phyloP scores from a whole-genome alignment of 208 protist genomes.

The Strigomonas culicis region DNA sequence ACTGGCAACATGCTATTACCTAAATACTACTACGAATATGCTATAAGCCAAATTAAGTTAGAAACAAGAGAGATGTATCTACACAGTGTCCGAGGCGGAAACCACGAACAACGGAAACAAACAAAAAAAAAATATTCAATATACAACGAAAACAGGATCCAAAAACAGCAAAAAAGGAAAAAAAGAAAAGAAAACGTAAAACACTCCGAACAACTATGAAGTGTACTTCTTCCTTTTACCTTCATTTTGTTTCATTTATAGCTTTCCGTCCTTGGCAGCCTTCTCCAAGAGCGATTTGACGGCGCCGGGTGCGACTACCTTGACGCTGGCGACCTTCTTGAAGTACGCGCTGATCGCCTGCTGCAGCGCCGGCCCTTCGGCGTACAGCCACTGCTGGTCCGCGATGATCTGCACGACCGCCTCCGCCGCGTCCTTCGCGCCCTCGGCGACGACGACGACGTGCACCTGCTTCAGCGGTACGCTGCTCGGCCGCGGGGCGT shows the following conservation, averaged over 20 bases:
- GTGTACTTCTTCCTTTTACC: not conserved
- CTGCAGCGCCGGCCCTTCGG: slow-evolving; percentile 51
- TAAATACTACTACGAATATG: too few species aligned
- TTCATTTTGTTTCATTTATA: slow-evolving; percentile 10
- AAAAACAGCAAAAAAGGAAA: slow-evolving; percentile 13
- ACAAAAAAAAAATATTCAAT: slow-evolving; percentile 5
- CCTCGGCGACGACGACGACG: slow-evolving; percentile 61
- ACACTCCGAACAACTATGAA: not conserved
- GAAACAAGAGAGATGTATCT: too few species aligned
- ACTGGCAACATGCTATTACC: too few species aligned
- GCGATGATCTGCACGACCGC: slow-evolving; percentile 44
- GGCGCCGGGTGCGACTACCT: slow-evolving; percentile 32
- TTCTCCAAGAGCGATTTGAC: slow-evolving; percentile 36
- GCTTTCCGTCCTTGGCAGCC: slow-evolving; percentile 18
- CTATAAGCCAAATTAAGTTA: too few species aligned
- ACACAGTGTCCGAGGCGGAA: not conserved
- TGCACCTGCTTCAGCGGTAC: slow-evolving; percentile 42
- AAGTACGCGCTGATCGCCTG: slow-evolving; percentile 29
- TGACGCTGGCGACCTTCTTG: slow-evolving; percentile 46
- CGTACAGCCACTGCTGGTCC: slow-evolving; percentile 63
- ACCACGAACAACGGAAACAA: not conserved
- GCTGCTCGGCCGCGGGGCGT: slow-evolving; percentile 48
- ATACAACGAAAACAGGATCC: slow-evolving; percentile 11
- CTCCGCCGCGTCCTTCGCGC: slow-evolving; percentile 29
- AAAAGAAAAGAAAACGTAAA: slow-evolving; percentile 14